phyloP scores from a whole-genome alignment of 139 green algal genomes.

The Volvox africanus region DNA sequence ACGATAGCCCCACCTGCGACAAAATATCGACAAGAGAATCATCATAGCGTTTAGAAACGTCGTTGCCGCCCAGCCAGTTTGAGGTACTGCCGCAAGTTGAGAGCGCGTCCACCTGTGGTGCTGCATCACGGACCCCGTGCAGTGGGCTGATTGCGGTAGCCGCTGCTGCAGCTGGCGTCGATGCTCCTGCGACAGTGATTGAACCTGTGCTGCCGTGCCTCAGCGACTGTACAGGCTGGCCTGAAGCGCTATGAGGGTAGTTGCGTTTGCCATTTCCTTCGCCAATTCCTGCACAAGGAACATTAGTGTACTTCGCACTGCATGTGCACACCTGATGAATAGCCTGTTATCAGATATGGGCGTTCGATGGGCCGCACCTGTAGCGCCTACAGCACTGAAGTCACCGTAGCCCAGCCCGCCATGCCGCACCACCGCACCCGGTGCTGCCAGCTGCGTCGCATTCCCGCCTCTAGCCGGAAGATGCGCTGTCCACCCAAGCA shows the following conservation, averaged over 20 bases:
- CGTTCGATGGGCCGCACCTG: no score
- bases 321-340: no score
- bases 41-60: conserved; percentile 54
- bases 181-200: not conserved
- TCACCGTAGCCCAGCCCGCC: not conserved
- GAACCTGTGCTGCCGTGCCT: not conserved
- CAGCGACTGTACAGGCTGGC: not conserved
- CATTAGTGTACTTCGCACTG: no score
- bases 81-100: not conserved
- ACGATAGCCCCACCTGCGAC: conserved; percentile 39
- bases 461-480: not conserved
- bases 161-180: not conserved
- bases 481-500: not conserved
- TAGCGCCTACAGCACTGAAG: no score
- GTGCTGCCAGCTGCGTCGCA: not conserved
- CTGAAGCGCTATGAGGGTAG: not conserved
- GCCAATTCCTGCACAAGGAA: no score
- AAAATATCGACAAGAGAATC: conserved; percentile 62
- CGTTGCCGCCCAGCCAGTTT: not conserved
- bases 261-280: no score
- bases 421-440: not conserved
- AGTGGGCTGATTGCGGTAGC: not conserved
- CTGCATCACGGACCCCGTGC: not conserved
- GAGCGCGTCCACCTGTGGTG: not conserved
- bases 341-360: no score